Conservation (phyloP, 768 basidiomycete species). For the Boletus patriciae region DNA sequence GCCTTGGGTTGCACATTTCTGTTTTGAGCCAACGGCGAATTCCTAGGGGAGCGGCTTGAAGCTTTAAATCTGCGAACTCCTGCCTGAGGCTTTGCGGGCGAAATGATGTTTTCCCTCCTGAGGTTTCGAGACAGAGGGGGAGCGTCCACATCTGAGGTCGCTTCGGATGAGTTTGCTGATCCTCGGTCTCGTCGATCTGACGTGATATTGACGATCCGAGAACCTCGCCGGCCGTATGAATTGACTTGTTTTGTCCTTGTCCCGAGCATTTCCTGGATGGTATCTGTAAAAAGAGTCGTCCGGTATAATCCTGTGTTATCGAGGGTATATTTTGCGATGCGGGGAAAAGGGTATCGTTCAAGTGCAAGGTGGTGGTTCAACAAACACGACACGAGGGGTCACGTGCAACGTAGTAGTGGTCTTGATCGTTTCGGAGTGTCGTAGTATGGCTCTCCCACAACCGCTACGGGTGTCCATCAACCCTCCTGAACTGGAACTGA, state of each 20-base stretch:
- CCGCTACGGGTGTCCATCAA: conserved; percentile 69
- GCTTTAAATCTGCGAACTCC: conserved; percentile 15
- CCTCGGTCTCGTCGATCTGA: conserved; percentile 34
- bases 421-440: neutral
- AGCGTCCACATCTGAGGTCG: conserved; percentile 40
- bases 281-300: neutral
- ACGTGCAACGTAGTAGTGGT: no score
- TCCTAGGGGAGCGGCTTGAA: conserved; percentile 17
- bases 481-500: conserved; percentile 84
- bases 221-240: conserved; percentile 62
- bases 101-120: conserved; percentile 27
- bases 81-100: conserved; percentile 19
- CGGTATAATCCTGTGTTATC: neutral
- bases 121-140: conserved; percentile 6
- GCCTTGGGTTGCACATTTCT: conserved; percentile 27
- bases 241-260: conserved; percentile 64
- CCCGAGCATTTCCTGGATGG: conserved; percentile 48
- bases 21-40: conserved; percentile 25
- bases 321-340: neutral
- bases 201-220: conserved; percentile 53
- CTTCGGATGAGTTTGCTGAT: conserved; percentile 32
- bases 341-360: conserved; percentile 1
- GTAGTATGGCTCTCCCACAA: conserved; percentile 70
- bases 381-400: conserved; percentile 16
- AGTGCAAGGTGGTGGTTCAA: neutral